Evolutionary conservation across 805 yeast species (phyloP), one percentile per base, ranked within the genome.

Genomic region (Teunomyces atbi): DNA sequence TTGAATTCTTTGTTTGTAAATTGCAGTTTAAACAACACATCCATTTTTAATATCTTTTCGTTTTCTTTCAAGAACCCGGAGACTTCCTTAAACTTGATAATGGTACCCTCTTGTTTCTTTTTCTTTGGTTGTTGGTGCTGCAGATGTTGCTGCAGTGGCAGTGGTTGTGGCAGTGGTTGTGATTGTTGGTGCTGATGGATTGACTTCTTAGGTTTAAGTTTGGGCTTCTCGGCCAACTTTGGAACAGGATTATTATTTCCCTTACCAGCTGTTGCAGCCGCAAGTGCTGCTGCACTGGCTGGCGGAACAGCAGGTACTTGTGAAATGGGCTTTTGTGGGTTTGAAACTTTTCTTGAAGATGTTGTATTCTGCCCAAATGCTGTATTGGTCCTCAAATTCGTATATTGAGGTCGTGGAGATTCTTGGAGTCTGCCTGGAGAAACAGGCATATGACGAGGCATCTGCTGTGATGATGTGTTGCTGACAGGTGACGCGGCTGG

Each of bases 11-110:
- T 58, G 46, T 57, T 65, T 34, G 62, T 59, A 33, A 71, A 53
- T 45, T 61, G 60, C 69, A 66, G 71, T 51, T 68, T 70, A 16
- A 69, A 51, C 8, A 72, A 61, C 3, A 58, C 61, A 47, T 71
- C 76, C 55, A 72, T 58, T 47, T 72, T 72, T 36, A 72, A 54
- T 16, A 72, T 69, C 50, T 71, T 71, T 44, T 72, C 77, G 19
- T 62, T 59, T 4, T 63, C 56, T 2, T 52, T 51, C 21, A 72
- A 54, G 11, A 72, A 51, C 1, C 54, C 53, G 1, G 71, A 62
- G 10, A 72, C 56, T 36, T 71, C 76, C 23, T 56, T 61, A 45
- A 71, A 61, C 23, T 59, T 63, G 28, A 71, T 62, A 8, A 45
- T 36, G 33, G 26, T 26, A 13, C 19, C 15, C 8, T 38, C 19